phyloP scores from a whole-genome alignment of 2,329 filamentous ascomycete species.

The Phialophora expanda region DNA sequence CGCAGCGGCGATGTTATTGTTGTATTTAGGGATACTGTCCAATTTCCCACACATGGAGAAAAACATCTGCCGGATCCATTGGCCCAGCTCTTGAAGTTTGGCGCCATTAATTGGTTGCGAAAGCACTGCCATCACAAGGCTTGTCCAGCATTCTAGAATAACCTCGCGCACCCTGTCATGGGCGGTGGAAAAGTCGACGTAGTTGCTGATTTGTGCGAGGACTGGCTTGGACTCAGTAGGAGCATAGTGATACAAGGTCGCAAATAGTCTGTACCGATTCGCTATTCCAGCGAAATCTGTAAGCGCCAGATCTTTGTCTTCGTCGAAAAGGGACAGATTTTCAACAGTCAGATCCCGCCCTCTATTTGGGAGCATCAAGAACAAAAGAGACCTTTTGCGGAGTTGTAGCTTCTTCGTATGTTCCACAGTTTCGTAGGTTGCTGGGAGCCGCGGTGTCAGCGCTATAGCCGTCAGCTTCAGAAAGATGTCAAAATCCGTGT shows the following conservation, averaged over 20 bases:
- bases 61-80: slow-evolving; percentile 32
- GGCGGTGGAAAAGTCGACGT: slow-evolving; percentile 31
- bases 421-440: slow-evolving; percentile 6
- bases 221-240: slow-evolving; percentile 30
- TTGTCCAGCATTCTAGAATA: slow-evolving; percentile 31
- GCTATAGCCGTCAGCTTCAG: slow-evolving; percentile 33
- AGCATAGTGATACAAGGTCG: slow-evolving; percentile 33
- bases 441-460: slow-evolving; percentile 14
- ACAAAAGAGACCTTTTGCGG: slow-evolving; percentile 33
- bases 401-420: slow-evolving; percentile 15
- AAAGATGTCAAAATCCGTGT: slow-evolving; percentile 36
- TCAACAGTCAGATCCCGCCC: slow-evolving; percentile 25
- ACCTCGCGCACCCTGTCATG: slow-evolving; percentile 31
- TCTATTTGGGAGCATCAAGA: slow-evolving; percentile 35
- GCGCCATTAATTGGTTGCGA: slow-evolving; percentile 3
- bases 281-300: slow-evolving; percentile 27
- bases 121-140: slow-evolving; percentile 23
- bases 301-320: slow-evolving; percentile 23
- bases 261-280: slow-evolving; percentile 33
- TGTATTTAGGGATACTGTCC: slow-evolving; percentile 5
- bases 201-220: slow-evolving; percentile 25
- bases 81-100: slow-evolving; percentile 21
- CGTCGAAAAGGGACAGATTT: slow-evolving; percentile 22
- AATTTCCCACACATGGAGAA: slow-evolving; percentile 27
- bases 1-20: neutral